These are phyloP conservation scores for Periconia digitata DNA, from an alignment of 2,329 filamentous ascomycete genomes.

Conservation along the genomic window DNA sequence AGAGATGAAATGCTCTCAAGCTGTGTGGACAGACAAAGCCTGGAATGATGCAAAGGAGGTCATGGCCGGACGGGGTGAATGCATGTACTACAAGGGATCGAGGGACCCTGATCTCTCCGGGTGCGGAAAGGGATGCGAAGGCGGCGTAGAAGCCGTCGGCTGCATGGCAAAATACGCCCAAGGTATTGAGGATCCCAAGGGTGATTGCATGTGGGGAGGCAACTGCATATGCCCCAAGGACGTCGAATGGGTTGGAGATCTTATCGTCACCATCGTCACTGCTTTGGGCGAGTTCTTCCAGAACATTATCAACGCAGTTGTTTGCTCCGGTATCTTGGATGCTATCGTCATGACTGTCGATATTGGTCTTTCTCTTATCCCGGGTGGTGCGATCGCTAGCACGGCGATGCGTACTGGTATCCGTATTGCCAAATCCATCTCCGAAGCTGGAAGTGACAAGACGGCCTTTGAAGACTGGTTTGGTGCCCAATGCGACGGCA, in stretches of 20 bases:
- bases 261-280: not conserved
- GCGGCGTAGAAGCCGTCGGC: not conserved
- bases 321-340: not conserved
- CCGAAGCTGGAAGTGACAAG: not conserved
- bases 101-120: too few relatives aligned
- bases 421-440: not conserved
- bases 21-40: too few relatives aligned
- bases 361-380: not conserved
- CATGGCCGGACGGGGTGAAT: too few relatives aligned
- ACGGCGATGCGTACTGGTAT: not conserved
- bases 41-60: too few relatives aligned
- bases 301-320: not conserved
- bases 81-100: too few relatives aligned
- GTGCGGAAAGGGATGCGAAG: not conserved
- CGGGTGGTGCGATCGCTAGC: not conserved
- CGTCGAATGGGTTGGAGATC: not conserved
- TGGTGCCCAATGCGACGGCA: not conserved
- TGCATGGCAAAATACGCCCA: not conserved
- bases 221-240: not conserved
- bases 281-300: not conserved
- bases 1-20: too few relatives aligned
- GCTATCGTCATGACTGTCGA: not conserved
- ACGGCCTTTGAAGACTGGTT: not conserved
- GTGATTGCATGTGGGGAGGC: not conserved
- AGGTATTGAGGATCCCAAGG: not conserved